Conservation (phyloP, 2,329 filamentous ascomycete species). For the Stachybotrys echinatus region DNA sequence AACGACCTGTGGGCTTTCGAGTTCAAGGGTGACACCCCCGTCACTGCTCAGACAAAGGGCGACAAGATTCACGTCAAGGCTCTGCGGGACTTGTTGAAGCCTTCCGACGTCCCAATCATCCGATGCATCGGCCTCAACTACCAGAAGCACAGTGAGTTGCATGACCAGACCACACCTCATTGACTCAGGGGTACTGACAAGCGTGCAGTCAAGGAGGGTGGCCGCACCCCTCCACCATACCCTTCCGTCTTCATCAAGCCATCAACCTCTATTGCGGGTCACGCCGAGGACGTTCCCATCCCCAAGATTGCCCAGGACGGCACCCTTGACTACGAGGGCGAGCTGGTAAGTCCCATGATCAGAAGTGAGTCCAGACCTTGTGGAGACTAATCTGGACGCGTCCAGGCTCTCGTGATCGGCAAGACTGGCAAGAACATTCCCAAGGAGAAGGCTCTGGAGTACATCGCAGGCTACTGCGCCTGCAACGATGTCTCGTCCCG, state of each 20-base stretch:
- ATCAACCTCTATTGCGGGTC: conserved; percentile 29
- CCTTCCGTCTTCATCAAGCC: conserved; percentile 48
- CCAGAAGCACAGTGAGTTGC: conserved; percentile 26
- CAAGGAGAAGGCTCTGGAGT: conserved; percentile 34
- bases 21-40: conserved; percentile 20
- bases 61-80: conserved; percentile 24
- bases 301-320: conserved; percentile 40
- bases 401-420: conserved; percentile 44
- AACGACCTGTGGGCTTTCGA: conserved; percentile 22
- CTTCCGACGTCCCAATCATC: conserved; percentile 27
- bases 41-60: conserved; percentile 15
- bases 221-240: conserved; percentile 43
- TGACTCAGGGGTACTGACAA: neutral
- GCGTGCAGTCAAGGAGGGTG: conserved; percentile 42
- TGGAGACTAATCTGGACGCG: too few species aligned
- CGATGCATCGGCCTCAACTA: conserved; percentile 31
- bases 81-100: conserved; percentile 21
- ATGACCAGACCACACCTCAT: fast-evolving
- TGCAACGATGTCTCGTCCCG: conserved; percentile 53
- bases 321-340: conserved; percentile 44
- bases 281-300: conserved; percentile 32
- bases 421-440: conserved; percentile 46
- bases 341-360: conserved; percentile 30
- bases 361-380: too few species aligned
- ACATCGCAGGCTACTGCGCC: conserved; percentile 39